Base-by-base conservation (phyloP, 192 early-diverging fungal genomes). In the Backusella tarrabulga region DNA sequence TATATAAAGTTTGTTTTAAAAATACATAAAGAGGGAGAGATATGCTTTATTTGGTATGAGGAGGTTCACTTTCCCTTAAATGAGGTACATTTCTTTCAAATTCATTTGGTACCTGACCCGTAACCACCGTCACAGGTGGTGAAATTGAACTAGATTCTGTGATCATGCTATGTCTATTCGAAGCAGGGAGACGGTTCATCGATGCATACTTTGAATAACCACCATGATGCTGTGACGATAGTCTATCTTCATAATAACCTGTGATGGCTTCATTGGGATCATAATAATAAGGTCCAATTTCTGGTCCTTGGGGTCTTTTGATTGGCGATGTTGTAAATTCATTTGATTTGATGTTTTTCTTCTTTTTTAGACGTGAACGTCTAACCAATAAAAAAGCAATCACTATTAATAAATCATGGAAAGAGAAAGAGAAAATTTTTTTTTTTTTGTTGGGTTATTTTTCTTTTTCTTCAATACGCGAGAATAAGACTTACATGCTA, bases 371-470 rank as follows among this genome's bases (percentile, higher is more conserved):
- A 29, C 26, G 21, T 63, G 56, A 63, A 29, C 56, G 56, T 26
- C 56, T 63, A 63, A 63, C 56, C 56, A 63, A 63, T 63, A 63
- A 29, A 63, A 63, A 63, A 9, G 9, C 56, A 63, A 63, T 63
- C 56, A 26, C 56, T 63, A 26, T 29, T 50, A 50, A 63, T 63
- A 23, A 63, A 63, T 26, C 21, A 63, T 63, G 56, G 21, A 63
- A 23, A 56, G 19, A 54, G n/a, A 56, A 23, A 23, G 29, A 63
- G 29, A 26, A 63, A 40, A 11, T 3, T 40, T 40, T 12, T 11
- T 26, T 60, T 26, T 26, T 26, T 23, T 60, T 60, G n/a, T 60
- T 23, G 56, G 21, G 21, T 63, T 26, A 56, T n/a, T 56, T 9
- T 56, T 19, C 3, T 26, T 60, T 11, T 60, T 9, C n/a, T 60